phyloP scores from a whole-genome alignment of 169 alveolate genomes.

The Perkinsus chesapeaki region DNA sequence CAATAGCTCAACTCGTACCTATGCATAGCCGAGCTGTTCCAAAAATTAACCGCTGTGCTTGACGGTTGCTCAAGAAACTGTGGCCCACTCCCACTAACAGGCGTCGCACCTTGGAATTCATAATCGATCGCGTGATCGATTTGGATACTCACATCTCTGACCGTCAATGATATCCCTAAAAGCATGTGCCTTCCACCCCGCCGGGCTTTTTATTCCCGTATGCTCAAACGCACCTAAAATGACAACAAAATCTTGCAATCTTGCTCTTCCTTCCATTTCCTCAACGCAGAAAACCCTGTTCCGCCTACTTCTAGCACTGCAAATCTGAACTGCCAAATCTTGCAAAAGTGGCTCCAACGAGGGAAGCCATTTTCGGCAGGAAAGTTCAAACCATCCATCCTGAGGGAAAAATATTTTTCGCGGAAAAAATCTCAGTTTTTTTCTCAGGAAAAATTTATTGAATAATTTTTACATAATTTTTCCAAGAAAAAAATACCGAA shows the following conservation, averaged over 20 bases:
- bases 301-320: neutral
- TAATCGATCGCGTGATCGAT: neutral
- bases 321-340: neutral
- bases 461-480: too few relatives aligned
- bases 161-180: conserved; percentile 5
- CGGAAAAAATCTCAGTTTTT: too few relatives aligned
- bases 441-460: too few relatives aligned
- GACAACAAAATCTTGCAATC: neutral
- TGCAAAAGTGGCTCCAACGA: neutral
- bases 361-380: neutral
- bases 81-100: neutral
- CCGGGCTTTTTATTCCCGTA: conserved; percentile 7
- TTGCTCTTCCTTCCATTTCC: neutral
- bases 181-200: conserved; percentile 17
- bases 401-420: neutral
- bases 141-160: neutral
- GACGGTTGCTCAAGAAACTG: neutral
- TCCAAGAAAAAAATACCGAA: too few relatives aligned
- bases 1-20: neutral
- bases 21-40: neutral
- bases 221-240: neutral
- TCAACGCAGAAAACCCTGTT: neutral
- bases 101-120: neutral
- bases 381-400: conserved; percentile 9
- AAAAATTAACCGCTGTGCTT: neutral